phyloP scores from a whole-genome alignment of 371 early-diverging fungal genomes.

The Zopfochytrium polystomum region DNA sequence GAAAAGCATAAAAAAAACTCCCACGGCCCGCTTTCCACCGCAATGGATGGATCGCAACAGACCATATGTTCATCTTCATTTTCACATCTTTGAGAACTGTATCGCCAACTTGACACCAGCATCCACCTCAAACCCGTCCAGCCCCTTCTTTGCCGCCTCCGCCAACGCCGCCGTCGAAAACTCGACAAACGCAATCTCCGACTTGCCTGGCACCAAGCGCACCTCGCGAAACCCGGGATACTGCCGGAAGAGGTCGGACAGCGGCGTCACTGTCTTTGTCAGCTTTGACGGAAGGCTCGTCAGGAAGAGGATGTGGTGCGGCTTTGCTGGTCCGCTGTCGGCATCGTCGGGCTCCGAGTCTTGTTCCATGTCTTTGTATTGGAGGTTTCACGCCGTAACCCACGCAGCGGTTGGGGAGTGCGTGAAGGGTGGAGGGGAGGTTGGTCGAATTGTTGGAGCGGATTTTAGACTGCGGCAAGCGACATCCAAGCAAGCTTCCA shows the following conservation, averaged over 20 bases:
- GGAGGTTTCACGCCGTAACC: too few species aligned
- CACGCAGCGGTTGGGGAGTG: neutral
- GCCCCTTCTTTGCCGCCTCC: constrained; percentile 68
- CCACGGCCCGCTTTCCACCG: too few species aligned
- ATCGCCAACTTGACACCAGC: constrained; percentile 76
- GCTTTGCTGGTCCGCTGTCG: constrained; percentile 14
- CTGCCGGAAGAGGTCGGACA: constrained; percentile 42
- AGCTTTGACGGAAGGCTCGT: constrained; percentile 31
- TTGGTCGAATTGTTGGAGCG: too few species aligned
- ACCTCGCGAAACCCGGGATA: constrained; percentile 89
- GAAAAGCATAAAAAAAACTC: too few species aligned
- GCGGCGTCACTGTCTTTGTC: constrained; percentile 23
- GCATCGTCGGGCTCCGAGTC: constrained; percentile 26
- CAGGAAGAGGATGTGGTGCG: constrained; percentile 31
- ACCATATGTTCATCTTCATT: too few species aligned
- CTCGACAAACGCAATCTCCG: constrained; percentile 92
- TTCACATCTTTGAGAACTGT: constrained; percentile 58
- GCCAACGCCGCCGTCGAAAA: constrained; percentile 81
- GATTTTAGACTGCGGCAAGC: constrained; percentile 3
- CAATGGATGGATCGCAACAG: too few species aligned
- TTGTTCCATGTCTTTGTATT: too few species aligned
- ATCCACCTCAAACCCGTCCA: constrained; percentile 72
- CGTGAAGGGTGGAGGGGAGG: constrained; percentile 4
- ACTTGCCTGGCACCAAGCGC: constrained; percentile 80
- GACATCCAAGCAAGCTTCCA: constrained; percentile 6